Evolutionary conservation across 169 alveolate species (phyloP).

Genomic region (Besnoitia besnoiti): DNA sequence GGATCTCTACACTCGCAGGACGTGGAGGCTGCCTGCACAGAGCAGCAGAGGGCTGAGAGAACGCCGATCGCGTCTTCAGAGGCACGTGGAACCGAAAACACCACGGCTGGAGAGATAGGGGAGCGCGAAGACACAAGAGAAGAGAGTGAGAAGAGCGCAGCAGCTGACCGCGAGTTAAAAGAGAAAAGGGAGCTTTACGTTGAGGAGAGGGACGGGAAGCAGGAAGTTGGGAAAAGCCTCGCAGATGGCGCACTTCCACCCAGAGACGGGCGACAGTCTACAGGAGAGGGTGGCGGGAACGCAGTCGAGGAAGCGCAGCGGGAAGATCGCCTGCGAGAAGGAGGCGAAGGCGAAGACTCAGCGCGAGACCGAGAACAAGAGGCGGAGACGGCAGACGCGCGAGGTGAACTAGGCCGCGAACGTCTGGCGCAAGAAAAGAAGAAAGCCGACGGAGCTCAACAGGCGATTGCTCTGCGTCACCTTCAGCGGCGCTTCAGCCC

Average conservation of each 20-base stretch:
- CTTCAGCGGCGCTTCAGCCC: slow-evolving; percentile 39
- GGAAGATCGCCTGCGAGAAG: background rate
- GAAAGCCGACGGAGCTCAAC: background rate
- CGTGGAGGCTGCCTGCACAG: too few species aligned
- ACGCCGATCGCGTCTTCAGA: too few species aligned
- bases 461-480: slow-evolving; percentile 31
- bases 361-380: background rate
- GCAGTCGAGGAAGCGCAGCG: too few species aligned
- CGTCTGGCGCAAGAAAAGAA: background rate
- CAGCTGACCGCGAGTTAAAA: background rate
- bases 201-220: too few species aligned
- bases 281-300: too few species aligned
- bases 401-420: background rate
- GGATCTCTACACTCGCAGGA: too few species aligned
- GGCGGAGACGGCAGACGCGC: background rate
- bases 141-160: background rate
- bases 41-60: too few species aligned
- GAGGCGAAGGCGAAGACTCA: background rate
- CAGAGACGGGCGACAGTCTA: too few species aligned
- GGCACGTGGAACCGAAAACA: background rate
- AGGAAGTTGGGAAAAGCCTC: too few species aligned
- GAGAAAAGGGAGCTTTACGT: background rate
- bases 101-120: background rate
- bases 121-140: background rate
- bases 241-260: too few species aligned